Evolutionary conservation across 2,329 filamentous ascomycete genomes (phyloP), one percentile per base, ranked within the genome.

Genomic region (Coniochaeta prunicola): DNA sequence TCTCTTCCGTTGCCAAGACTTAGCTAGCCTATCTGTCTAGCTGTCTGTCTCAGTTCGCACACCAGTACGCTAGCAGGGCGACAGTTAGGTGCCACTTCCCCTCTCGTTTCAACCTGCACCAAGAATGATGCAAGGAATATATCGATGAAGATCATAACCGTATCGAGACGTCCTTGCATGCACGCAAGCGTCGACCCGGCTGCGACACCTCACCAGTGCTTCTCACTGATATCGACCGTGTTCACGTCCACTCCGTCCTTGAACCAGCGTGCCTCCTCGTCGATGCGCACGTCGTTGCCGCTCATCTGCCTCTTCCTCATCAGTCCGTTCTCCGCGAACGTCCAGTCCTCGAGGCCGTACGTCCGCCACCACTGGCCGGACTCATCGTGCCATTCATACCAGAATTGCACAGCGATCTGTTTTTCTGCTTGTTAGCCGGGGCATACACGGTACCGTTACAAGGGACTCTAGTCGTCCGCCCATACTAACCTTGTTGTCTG

Each of bases 321-420:
- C 56, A 84, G 74, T 0, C 88, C 88, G 64, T 89, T 82, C 1
- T 80, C 77, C 0, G 84, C 85, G 71, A 90, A 91, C 0, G 87
- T 91, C 88, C 88, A 91, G 68, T 91, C 87, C 68, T 91, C 88
- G 12, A 96, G 80, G 0, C 91, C 91, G 67, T 96, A 96, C 50
- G 88, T 92, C n/a, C 90, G 80, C 80, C 88, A 92, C 91, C 91
- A 96, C 70, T 90, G 85, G 38, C 88, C 87, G 1, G 78, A 65
- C 8, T 74, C 73, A 66, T 93, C 89, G 63, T 85, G 81, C 74
- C 85, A 92, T 72, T 96, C 88, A 67, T 93, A 96, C 91, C 91
- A 96, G 71, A 94, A 96, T 69, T 96, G 90, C 24, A 96, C 91
- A 1, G 91, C 91, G 63, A 92, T 93, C 73, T 84, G 53, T 48